Evolutionary conservation across 2,329 filamentous ascomycete species (phyloP).

Genomic region (Ploettnerulaceae sp.): DNA sequence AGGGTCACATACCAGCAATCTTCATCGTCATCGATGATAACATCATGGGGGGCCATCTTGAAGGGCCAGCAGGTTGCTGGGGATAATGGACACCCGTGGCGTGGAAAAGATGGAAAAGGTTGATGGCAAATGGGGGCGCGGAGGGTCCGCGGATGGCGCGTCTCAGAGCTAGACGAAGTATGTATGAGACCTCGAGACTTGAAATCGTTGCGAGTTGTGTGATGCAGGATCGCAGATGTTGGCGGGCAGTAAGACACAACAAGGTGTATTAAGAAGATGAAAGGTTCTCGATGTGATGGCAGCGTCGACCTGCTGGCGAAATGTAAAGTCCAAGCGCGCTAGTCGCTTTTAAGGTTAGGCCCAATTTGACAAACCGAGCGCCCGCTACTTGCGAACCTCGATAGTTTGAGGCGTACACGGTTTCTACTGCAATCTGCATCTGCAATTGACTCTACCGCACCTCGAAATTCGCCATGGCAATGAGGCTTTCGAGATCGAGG

Average conservation of each 20-base stretch:
- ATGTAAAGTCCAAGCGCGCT: too few species aligned
- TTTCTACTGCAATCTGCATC: background rate
- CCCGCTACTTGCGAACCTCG: too few species aligned
- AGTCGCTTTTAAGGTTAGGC: too few species aligned
- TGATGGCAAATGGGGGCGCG: slow-evolving; percentile 14
- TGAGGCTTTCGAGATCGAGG: slow-evolving; percentile 53
- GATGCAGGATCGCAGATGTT: slow-evolving; percentile 4
- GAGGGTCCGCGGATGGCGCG: slow-evolving; percentile 19
- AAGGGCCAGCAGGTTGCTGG: slow-evolving; percentile 9
- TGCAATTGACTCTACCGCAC: slow-evolving; percentile 35
- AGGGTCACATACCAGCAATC: slow-evolving; percentile 55
- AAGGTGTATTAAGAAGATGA: too few species aligned
- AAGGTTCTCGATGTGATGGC: too few species aligned
- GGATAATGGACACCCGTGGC: slow-evolving; percentile 13
- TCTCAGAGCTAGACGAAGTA: slow-evolving; percentile 15
- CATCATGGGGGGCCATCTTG: slow-evolving; percentile 62
- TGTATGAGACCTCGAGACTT: slow-evolving; percentile 2
- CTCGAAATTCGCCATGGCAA: slow-evolving; percentile 48
- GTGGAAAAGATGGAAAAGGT: slow-evolving; percentile 8
- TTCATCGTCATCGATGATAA: slow-evolving; percentile 67
- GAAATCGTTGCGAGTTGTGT: background rate
- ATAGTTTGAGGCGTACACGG: background rate
- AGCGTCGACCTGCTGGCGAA: too few species aligned
- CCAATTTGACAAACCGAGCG: too few species aligned
- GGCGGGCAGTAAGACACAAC: background rate